Percentiles rank a stretch among this genome's conserved stretches.
Evolutionary conservation across 2,329 filamentous ascomycete genomes (phyloP).

Genomic region (Ceratocystis diversiconidia): DNA sequence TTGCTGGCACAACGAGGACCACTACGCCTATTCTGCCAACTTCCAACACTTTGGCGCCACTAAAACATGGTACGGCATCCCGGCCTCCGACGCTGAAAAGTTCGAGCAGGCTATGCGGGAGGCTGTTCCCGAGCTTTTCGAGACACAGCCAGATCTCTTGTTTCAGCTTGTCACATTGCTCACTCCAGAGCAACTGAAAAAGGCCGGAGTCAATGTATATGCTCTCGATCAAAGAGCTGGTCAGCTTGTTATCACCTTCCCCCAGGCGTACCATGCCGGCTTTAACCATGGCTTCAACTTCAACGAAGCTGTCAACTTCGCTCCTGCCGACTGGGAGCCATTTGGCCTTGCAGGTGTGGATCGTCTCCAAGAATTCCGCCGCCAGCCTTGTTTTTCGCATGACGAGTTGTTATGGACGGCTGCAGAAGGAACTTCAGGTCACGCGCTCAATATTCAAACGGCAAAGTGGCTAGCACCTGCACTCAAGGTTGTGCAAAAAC

Average conservation of each 20-base stretch:
- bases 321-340: conserved; percentile 87
- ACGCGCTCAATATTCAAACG: conserved; percentile 59
- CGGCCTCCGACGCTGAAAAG: conserved; percentile 80
- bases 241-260: conserved; percentile 92
- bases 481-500: conserved; percentile 59
- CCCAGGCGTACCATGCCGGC: conserved; percentile 90
- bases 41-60: conserved; percentile 97
- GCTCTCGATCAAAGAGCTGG: conserved; percentile 92
- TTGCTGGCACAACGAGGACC: conserved; percentile 98
- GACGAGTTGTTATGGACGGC: conserved; percentile 89
- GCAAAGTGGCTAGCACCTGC: conserved; percentile 92
- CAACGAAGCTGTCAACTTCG: conserved; percentile 98
- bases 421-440: conserved; percentile 58
- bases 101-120: conserved; percentile 93
- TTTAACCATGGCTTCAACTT: conserved; percentile 99
- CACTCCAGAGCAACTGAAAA: conserved; percentile 81
- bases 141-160: conserved; percentile 87
- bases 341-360: conserved; percentile 78
- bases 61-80: conserved; percentile 98
- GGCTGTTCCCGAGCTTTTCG: conserved; percentile 89
- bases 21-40: conserved; percentile 94
- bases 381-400: conserved; percentile 93
- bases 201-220: conserved; percentile 84
- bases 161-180: conserved; percentile 96
- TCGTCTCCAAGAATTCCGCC: conserved; percentile 70